These are phyloP conservation scores for Syzygium jambos DNA, from an alignment of 345 rosid species.

Conservation along the genomic window DNA sequence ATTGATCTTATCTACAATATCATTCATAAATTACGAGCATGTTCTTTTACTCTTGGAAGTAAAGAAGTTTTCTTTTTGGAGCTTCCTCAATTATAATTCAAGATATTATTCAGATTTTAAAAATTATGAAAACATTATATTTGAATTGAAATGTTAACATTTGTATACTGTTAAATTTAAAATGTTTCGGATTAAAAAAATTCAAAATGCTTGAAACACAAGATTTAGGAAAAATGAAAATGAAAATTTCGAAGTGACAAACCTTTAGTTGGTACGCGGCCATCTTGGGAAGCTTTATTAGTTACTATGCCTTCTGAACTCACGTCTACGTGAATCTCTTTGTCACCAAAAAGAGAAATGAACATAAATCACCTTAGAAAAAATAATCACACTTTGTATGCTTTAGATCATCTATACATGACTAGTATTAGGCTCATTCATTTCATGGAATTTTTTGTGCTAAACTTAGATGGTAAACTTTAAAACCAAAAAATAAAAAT, in stretches of 20 bases:
- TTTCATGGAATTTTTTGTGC: too few species aligned
- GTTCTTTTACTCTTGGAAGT: neutral
- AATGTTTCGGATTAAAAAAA: fast-evolving
- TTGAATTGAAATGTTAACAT: neutral
- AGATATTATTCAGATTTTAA: too few species aligned
- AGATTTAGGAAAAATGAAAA: neutral
- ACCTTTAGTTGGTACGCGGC: neutral
- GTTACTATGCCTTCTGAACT: neutral
- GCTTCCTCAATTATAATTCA: too few species aligned
- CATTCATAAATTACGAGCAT: neutral
- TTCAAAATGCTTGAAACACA: neutral
- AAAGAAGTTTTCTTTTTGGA: neutral
- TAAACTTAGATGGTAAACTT: neutral
- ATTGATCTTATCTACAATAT: too few species aligned
- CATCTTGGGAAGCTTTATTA: neutral
- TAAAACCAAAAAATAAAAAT: too few species aligned
- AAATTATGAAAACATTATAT: neutral
- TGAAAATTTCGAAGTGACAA: neutral
- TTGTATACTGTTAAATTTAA: neutral
- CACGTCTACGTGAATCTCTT: neutral
- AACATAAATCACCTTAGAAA: neutral
- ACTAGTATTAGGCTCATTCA: too few species aligned
- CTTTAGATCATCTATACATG: neutral
- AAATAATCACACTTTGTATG: neutral
- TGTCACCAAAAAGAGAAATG: neutral